Evolutionary conservation across 148 eudicot genomes (phyloP).

Genomic region (Spergularia marina): DNA sequence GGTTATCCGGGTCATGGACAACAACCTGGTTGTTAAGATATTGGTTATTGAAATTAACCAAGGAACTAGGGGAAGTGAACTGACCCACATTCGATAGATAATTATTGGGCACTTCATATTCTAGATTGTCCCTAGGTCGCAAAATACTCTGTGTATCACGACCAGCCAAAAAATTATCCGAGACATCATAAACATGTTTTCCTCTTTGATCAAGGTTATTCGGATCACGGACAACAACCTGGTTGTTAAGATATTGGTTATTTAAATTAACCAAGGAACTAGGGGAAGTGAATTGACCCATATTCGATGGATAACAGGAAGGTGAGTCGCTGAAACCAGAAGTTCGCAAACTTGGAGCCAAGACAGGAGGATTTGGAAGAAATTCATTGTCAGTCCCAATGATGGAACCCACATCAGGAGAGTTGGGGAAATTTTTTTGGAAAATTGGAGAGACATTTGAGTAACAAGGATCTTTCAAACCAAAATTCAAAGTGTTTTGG

Average conservation of each 20-base stretch:
- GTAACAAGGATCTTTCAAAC: neutral
- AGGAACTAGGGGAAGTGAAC: neutral
- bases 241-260: constrained; percentile 10
- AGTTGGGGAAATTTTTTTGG: neutral
- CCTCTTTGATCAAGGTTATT: constrained; percentile 1
- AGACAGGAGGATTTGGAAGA: neutral
- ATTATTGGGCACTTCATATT: too few relatives aligned
- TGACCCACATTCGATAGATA: neutral
- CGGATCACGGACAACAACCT: constrained; percentile 1
- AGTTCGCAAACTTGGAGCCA: neutral
- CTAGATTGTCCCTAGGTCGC: neutral
- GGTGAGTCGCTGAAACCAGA: neutral
- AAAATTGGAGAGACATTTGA: neutral
- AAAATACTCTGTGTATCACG: neutral
- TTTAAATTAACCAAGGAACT: constrained; percentile 1
- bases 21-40: constrained; percentile 13
- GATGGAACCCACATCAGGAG: neutral
- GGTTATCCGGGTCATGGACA: constrained; percentile 1
- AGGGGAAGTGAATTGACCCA: neutral
- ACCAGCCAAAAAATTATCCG: neutral
- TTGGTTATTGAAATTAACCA: neutral
- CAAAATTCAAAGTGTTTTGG: neutral
- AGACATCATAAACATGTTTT: neutral
- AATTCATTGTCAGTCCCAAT: neutral
- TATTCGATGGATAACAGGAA: neutral